Conservation (phyloP, 164 flowering plant genomes). For the Sextonia rubra region DNA sequence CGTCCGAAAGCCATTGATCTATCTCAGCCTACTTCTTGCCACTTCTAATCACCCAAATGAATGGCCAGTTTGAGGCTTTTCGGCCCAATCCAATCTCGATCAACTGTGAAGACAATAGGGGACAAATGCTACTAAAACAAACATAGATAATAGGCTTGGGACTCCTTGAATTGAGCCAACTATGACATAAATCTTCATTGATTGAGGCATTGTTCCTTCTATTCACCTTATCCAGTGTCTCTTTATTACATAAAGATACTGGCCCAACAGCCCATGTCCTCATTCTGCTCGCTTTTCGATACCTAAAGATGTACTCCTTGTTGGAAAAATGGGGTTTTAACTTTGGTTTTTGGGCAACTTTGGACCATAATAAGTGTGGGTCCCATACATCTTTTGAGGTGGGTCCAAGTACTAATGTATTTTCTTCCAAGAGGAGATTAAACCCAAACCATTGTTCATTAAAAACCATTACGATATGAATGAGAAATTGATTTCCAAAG, state of each 20-base stretch:
- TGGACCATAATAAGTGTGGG: too few species aligned
- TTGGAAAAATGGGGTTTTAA: too few species aligned
- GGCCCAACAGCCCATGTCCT: slow-evolving; percentile 59
- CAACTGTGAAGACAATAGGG: slow-evolving; percentile 23
- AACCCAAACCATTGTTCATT: too few species aligned
- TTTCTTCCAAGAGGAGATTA: too few species aligned
- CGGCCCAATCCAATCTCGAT: slow-evolving; percentile 46
- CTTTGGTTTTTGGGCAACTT: too few species aligned
- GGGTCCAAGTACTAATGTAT: too few species aligned
- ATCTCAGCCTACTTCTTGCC: slow-evolving; percentile 18
- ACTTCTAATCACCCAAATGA: slow-evolving; percentile 41
- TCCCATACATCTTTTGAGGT: too few species aligned
- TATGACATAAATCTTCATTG: slow-evolving; percentile 25
- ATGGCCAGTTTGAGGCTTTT: slow-evolving; percentile 42
- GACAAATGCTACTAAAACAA: slow-evolving; percentile 47
- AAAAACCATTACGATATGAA: too few species aligned
- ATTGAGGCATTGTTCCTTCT: slow-evolving; percentile 32
- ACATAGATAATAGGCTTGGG: slow-evolving; percentile 42
- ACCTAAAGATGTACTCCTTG: too few species aligned
- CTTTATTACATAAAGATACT: slow-evolving; percentile 33
- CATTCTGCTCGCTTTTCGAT: too few species aligned
- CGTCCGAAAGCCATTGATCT: slow-evolving; percentile 36
- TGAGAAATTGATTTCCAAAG: too few species aligned
- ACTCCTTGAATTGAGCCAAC: slow-evolving; percentile 39
- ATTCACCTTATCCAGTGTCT: slow-evolving; percentile 25